These are phyloP conservation scores for Aspergillus sergii DNA, from an alignment of 2,329 filamentous ascomycete species.

Conservation along the genomic window DNA sequence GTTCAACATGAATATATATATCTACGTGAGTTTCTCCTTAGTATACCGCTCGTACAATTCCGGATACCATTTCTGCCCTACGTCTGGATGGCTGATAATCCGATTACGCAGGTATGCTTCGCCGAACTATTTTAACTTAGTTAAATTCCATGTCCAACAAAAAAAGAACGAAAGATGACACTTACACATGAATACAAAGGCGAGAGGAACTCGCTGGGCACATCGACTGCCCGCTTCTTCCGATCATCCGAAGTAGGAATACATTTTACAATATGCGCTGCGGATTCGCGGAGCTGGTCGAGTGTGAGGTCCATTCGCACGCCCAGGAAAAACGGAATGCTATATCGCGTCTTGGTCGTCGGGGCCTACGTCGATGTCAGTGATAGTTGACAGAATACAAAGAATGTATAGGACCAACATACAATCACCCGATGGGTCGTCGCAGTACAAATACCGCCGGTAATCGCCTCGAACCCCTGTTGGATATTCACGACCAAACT, in stretches of 20 bases:
- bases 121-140: constrained; percentile 28
- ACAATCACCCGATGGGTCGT: constrained; percentile 42
- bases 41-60: constrained; percentile 34
- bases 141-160: not conserved
- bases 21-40: constrained; percentile 20
- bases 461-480: constrained; percentile 60
- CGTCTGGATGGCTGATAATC: constrained; percentile 40
- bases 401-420: constrained; percentile 6
- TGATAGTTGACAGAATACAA: no score
- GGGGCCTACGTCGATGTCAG: constrained; percentile 33
- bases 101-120: constrained; percentile 41
- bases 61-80: constrained; percentile 39
- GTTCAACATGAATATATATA: not conserved
- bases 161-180: not conserved
- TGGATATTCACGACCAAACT: constrained; percentile 52
- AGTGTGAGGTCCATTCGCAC: constrained; percentile 55
- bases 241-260: constrained; percentile 34
- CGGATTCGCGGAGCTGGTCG: constrained; percentile 39
- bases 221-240: constrained; percentile 36
- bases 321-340: constrained; percentile 60
- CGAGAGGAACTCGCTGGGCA: constrained; percentile 41
- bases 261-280: constrained; percentile 32
- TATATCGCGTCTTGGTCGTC: constrained; percentile 38
- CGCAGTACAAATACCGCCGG: constrained; percentile 55
- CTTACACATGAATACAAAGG: constrained; percentile 39